Evolutionary conservation across 2,329 filamentous ascomycete species (phyloP).

Genomic region (Botryotinia narcissicola): DNA sequence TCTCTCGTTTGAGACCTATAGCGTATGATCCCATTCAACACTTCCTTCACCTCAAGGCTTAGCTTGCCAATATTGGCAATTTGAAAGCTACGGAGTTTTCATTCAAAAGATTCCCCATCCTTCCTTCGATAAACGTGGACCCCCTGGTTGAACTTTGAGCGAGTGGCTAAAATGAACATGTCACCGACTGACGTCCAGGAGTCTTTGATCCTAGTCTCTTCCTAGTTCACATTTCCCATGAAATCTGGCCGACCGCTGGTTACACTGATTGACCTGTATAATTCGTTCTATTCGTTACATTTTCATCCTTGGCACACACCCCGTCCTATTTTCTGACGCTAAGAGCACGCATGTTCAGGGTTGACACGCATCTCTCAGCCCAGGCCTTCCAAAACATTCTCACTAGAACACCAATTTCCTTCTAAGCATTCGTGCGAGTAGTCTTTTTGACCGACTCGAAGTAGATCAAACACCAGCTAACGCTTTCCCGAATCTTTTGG

Average conservation of each 20-base stretch:
- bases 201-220: background rate
- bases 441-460: background rate
- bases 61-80: conserved; percentile 1
- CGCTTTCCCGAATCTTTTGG: background rate
- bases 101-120: conserved; percentile 8
- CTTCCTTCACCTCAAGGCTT: background rate
- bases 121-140: conserved; percentile 17
- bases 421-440: conserved; percentile 15
- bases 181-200: conserved; percentile 15
- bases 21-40: background rate
- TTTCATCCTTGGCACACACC: conserved; percentile 4
- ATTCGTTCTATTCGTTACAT: conserved; percentile 14
- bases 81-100: background rate
- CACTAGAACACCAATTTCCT: conserved; percentile 19
- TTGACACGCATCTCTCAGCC: conserved; percentile 16
- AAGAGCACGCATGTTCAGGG: conserved; percentile 18
- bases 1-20: background rate
- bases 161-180: background rate
- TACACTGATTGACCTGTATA: background rate
- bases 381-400: conserved; percentile 2
- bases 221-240: conserved; percentile 10
- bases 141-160: conserved; percentile 2
- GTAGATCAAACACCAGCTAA: background rate
- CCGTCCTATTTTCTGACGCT: conserved; percentile 4
- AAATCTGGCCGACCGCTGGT: conserved; percentile 16